Conservation (phyloP, 768 basidiomycete genomes). For the Trametes gibbosa region DNA sequence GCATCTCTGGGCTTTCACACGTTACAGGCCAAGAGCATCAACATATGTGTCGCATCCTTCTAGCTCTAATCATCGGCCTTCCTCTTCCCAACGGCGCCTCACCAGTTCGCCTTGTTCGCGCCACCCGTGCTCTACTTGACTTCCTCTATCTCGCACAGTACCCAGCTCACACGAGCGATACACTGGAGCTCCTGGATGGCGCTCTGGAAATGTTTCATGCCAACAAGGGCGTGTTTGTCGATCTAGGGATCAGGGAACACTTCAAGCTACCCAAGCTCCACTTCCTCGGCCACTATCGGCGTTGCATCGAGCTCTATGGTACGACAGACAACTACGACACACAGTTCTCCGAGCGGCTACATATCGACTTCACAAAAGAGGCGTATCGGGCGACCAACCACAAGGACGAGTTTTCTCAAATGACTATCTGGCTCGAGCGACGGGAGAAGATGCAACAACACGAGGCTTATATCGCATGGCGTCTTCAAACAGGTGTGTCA, state of each 20-base stretch:
- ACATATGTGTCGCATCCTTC: conserved; percentile 27
- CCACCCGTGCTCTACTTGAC: conserved; percentile 22
- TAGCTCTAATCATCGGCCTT: conserved; percentile 26
- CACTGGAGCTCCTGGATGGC: background rate
- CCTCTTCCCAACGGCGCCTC: background rate
- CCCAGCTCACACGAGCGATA: conserved; percentile 7
- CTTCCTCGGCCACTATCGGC: conserved; percentile 21
- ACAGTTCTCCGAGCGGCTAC: conserved; percentile 27
- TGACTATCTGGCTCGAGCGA: conserved; percentile 22
- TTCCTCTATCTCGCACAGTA: conserved; percentile 17
- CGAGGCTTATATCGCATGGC: too few relatives aligned
- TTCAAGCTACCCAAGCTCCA: conserved; percentile 33
- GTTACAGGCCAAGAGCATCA: conserved; percentile 45
- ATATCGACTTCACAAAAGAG: background rate
- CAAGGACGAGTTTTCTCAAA: conserved; percentile 26
- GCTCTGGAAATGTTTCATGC: conserved; percentile 27
- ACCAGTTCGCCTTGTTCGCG: conserved; percentile 17
- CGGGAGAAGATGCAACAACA: conserved; percentile 8
- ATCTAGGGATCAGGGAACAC: conserved; percentile 25
- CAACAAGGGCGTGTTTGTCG: conserved; percentile 37
- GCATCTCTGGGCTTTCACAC: conserved; percentile 40
- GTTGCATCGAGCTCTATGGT: conserved; percentile 19
- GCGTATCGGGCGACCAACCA: conserved; percentile 27
- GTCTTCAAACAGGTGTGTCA: too few relatives aligned
- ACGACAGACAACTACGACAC: conserved; percentile 29